Percentiles rank a stretch among this genome's conserved stretches.
Evolutionary conservation across 2,329 filamentous ascomycete species (phyloP).

Genomic region (Claviceps arundinis): DNA sequence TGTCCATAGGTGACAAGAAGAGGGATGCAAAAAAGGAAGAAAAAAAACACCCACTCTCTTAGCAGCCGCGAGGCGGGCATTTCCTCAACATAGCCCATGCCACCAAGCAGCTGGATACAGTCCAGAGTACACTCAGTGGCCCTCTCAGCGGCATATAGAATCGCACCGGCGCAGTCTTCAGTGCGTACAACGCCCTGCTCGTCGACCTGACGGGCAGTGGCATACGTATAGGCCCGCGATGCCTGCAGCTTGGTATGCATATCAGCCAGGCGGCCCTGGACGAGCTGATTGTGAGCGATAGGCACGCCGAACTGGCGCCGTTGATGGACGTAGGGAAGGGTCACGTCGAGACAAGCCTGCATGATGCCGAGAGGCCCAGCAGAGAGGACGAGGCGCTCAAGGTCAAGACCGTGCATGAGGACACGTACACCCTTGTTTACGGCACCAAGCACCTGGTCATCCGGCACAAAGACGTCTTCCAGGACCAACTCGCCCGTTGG

Average conservation of each 20-base stretch:
- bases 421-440: conserved; percentile 77
- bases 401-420: conserved; percentile 89
- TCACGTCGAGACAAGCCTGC: conserved; percentile 78
- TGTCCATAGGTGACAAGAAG: background rate
- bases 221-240: conserved; percentile 75
- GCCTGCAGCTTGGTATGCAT: conserved; percentile 94
- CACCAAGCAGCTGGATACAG: conserved; percentile 82
- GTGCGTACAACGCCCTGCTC: conserved; percentile 61
- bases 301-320: conserved; percentile 79
- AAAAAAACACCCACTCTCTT: conserved; percentile 39
- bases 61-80: conserved; percentile 79
- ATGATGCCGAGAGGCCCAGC: conserved; percentile 88
- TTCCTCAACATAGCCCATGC: conserved; percentile 94
- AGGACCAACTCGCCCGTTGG: conserved; percentile 93
- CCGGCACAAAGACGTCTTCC: conserved; percentile 79
- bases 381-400: conserved; percentile 83
- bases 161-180: conserved; percentile 88
- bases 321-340: conserved; percentile 78
- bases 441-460: conserved; percentile 65
- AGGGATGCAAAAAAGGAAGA: background rate
- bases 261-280: conserved; percentile 86
- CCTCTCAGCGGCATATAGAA: conserved; percentile 82
- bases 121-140: conserved; percentile 80
- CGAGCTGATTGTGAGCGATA: conserved; percentile 82
- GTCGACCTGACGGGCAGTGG: conserved; percentile 67